Evolutionary conservation across 441 rosid species (phyloP), one percentile per base, ranked within the genome.

Genomic region (Eruca vesicaria): DNA sequence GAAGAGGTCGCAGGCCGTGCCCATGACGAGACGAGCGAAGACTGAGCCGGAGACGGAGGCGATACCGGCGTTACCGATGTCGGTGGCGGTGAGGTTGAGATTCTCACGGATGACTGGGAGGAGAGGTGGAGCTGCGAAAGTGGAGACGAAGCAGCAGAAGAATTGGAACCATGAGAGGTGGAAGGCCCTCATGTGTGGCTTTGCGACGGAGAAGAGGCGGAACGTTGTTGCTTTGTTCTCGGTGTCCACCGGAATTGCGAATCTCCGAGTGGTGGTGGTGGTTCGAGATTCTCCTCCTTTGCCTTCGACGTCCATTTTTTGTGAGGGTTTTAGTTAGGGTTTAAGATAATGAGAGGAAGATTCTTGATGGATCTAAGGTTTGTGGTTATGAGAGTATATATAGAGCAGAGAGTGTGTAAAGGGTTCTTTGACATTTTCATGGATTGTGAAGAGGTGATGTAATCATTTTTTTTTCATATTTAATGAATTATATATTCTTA

Each of bases 21-120:
- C 97, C 91, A 92, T 88, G 71, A 87, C 86, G 45, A 92, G 20
- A 55, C 96, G 83, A 11, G 96, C 97, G 38, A 88, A 87, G 52
- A 92, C 93, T 0, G 97, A 88, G 38, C 97, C 97, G 0, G 93
- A 88, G 11, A 90, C 97, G 2, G 96, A 90, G 18, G 97, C 96
- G 28, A 92, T 85, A 0, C 97, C 94, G 1, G 96, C 97, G 74
- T 92, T 87, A 15, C 97, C 96, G 6, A 92, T 86, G 79, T 92
- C 92, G 0, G 89, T 82, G 28, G 97, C 88, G 1, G 97, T 90
- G 66, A 90, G 93, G 35, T 87, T 82, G 52, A 92, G 92, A 61
- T 86, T 85, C 62, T 90, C 97, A 0, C 94, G 89, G 38, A 92
- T 89, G 63, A 92, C 32, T 0, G 97, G 97, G 38, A 92, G 56